Evolutionary conservation across 2,329 filamentous ascomycete genomes (phyloP).

Genomic region (Curvularia verruculosa): DNA sequence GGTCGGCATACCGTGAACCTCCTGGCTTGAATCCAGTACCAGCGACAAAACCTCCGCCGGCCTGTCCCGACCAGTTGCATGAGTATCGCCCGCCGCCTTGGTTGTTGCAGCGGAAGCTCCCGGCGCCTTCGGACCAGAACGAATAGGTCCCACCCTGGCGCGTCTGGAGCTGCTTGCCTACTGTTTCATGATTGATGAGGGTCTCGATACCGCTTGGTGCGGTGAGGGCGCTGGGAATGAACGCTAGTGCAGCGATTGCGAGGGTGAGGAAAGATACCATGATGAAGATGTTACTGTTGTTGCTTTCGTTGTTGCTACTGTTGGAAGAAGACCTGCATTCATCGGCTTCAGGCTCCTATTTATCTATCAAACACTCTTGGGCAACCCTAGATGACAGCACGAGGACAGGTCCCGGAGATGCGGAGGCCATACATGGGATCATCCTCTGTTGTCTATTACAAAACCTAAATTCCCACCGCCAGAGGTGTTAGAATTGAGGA

Average conservation of each 20-base stretch:
- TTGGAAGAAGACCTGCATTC: neutral
- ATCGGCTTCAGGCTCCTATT: neutral
- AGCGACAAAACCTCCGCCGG: slow-evolving; percentile 28
- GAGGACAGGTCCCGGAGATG: neutral
- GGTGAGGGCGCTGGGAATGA: neutral
- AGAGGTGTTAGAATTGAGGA: neutral
- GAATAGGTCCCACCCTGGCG: slow-evolving; percentile 57
- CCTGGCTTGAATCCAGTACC: slow-evolving; percentile 40
- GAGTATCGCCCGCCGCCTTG: slow-evolving; percentile 29
- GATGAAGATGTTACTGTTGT: neutral
- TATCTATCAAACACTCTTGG: neutral
- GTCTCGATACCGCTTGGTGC: slow-evolving; percentile 6
- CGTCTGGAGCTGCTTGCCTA: slow-evolving; percentile 16
- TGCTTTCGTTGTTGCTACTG: neutral
- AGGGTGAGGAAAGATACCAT: slow-evolving; percentile 12
- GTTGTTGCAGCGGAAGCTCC: slow-evolving; percentile 30
- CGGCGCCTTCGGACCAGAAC: slow-evolving; percentile 62
- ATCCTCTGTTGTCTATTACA: neutral
- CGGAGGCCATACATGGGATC: neutral
- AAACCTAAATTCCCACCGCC: neutral
- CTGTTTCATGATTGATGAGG: slow-evolving; percentile 13
- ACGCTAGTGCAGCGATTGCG: neutral
- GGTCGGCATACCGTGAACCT: slow-evolving; percentile 38
- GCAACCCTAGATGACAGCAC: neutral
- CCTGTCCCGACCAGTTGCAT: slow-evolving; percentile 26